Evolutionary conservation across 257 asterid species (phyloP), one percentile per base, ranked within the genome.

Genomic region (Scutellaria baicalensis): DNA sequence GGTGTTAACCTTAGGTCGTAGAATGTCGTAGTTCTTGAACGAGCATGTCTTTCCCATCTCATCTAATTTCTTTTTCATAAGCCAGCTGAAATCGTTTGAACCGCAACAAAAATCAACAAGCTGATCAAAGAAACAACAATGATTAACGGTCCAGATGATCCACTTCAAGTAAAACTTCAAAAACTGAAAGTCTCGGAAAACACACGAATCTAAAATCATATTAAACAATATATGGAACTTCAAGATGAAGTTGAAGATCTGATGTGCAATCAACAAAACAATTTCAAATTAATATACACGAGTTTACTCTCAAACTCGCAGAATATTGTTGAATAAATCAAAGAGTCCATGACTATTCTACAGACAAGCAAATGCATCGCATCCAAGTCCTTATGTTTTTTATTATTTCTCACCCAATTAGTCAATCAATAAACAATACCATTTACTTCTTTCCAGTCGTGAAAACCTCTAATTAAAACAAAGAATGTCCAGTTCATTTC

Each of bases 21-120:
- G 63, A 27, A 88, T 55, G 79, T 94, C 99, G 74, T 80, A 94
- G 78, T 94, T 94, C 77, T 77, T 94, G 80, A 59, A 94, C 23
- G 75, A 86, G 80, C 96, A 86, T 9, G 18, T 73, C 81, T 83
- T 94, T 42, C 93, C 95, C 69, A 78, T 59, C 63, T 78, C 88
- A 72, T 86, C 89, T 64, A 94, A 76, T 80, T 89, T 90, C 76
- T 79, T 65, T 79, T 91, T 87, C 92, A 84, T 81, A 45, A 91
- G 86, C 78, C 89, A 86, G 81, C 97, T 91, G 74, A 94, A 94
- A 58, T 94, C 97, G 33, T 91, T 94, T 44, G 96, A 81, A 51
- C 99, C 99, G 43, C 99, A 94, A 77, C 97, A 86, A 76, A 89
- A 87, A 85, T 94, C 97, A 77, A 94, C 97, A 20, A 94, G 68